phyloP scores from a whole-genome alignment of 345 rosid species.

The Arabis hirsuta region DNA sequence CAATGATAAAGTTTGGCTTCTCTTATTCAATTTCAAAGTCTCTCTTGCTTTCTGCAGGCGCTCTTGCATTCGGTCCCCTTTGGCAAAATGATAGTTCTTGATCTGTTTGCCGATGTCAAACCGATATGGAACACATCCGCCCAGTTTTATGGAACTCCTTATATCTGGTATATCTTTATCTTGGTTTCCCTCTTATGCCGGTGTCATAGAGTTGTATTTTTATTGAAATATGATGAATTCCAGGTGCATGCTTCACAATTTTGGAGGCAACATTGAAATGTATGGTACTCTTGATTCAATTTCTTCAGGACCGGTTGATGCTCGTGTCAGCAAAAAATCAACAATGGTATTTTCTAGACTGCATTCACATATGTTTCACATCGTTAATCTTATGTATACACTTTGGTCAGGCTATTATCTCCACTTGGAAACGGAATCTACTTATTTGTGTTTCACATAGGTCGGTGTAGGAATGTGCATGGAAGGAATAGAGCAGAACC shows the following conservation, averaged over 20 bases:
- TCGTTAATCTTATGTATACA: not conserved
- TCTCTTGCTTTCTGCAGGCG: constrained; percentile 61
- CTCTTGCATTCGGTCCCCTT: constrained; percentile 88
- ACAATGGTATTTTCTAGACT: constrained; percentile 68
- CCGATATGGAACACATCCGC: constrained; percentile 87
- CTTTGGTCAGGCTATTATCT: not conserved
- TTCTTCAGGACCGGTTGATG: constrained; percentile 85
- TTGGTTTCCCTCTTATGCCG: constrained; percentile 3
- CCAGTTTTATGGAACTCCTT: constrained; percentile 92
- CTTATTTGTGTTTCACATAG: constrained; percentile 44
- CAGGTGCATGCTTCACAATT: constrained; percentile 97
- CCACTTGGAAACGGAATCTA: constrained; percentile 10
- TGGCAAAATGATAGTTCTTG: constrained; percentile 94
- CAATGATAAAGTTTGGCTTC: not conserved
- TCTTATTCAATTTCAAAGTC: not conserved
- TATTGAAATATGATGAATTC: constrained; percentile 20
- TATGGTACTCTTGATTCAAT: constrained; percentile 81
- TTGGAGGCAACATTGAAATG: constrained; percentile 96
- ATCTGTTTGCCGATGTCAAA: constrained; percentile 90
- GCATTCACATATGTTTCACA: constrained; percentile 10
- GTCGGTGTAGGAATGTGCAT: constrained; percentile 97
- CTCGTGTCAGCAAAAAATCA: constrained; percentile 73
- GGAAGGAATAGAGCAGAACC: constrained; percentile 99
- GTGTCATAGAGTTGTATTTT: constrained; percentile 6
- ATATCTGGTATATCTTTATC: constrained; percentile 63